These are phyloP conservation scores for Pleomassaria siparia DNA, from an alignment of 2,329 filamentous ascomycete species.

Conservation along the genomic window DNA sequence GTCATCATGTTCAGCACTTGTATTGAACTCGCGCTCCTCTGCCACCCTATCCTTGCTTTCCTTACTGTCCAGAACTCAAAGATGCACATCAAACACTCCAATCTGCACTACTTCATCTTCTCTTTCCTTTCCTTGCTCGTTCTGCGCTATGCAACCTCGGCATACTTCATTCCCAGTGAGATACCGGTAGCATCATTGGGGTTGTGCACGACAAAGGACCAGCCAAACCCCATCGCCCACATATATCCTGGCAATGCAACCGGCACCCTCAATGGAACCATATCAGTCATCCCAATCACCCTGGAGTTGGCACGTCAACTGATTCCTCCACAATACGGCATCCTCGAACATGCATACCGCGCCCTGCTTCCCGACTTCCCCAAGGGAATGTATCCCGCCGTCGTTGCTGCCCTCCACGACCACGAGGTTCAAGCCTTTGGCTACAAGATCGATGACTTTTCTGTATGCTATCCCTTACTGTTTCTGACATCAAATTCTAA, in stretches of 20 bases:
- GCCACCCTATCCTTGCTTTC: slow-evolving; percentile 34
- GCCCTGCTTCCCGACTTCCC: slow-evolving; percentile 54
- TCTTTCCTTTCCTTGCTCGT: slow-evolving; percentile 29
- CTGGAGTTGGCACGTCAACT: slow-evolving; percentile 49
- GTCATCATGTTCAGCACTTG: slow-evolving; percentile 29
- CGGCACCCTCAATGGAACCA: slow-evolving; percentile 57
- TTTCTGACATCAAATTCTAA: slow-evolving; percentile 14
- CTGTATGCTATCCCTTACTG: slow-evolving; percentile 41
- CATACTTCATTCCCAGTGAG: slow-evolving; percentile 11
- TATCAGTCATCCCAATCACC: slow-evolving; percentile 55
- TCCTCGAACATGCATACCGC: slow-evolving; percentile 54
- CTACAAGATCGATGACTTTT: slow-evolving; percentile 51
- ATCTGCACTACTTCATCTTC: slow-evolving; percentile 28
- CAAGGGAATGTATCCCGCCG: slow-evolving; percentile 55
- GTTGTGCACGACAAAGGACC: slow-evolving; percentile 29
- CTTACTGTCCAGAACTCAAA: slow-evolving; percentile 25
- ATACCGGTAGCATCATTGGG: neutral
- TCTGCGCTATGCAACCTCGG: slow-evolving; percentile 23
- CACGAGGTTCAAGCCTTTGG: slow-evolving; percentile 53
- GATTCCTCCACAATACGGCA: slow-evolving; percentile 53
- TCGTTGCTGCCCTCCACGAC: slow-evolving; percentile 54
- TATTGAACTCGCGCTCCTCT: slow-evolving; percentile 35
- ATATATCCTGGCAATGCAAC: slow-evolving; percentile 53
- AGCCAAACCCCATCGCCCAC: slow-evolving; percentile 53
- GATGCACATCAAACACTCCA: slow-evolving; percentile 24